Base-by-base conservation (phyloP, 768 basidiomycete species). In the Suillus tomentosus region DNA sequence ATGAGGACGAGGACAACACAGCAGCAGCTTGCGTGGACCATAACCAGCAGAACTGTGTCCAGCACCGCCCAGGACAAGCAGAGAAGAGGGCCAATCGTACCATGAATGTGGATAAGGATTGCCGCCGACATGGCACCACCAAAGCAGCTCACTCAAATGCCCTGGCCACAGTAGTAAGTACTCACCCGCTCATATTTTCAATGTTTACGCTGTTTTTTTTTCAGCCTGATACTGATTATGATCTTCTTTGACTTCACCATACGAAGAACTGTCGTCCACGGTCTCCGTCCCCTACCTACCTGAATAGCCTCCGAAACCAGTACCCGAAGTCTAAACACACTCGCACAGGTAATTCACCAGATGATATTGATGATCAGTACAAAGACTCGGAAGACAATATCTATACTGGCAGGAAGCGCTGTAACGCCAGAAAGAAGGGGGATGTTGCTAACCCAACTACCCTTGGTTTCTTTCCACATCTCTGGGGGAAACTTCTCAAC, bases 141-240 rank as follows among this genome's bases (percentile, higher is more conserved):
- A 31, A 31, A 31, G 3, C 31, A 31, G 31, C 31, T 31, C 5
- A 3, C 3, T 31, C 31, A 31, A 31, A 31, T 31, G 31, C 31
- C 3, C 31, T 6, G 5, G 3, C 31, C 31, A 31, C 4, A 31
- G 45, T 47, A 47, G 45, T 47, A 47, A 47, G n/a, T 47, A 47
- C 45, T 47, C 45, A 47, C 3, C 10, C 0, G 10, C 45, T 47
- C 10, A 11, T 47, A 22, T 47, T 47, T 47, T 13, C 1, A 5
- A 13, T 47, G 5, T 22, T 47, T 22, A 47, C 1, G n/a, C 11
- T 47, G 45, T 3, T 31, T 31, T 13, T 3, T 31, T 31, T 13
- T 47, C 45, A 47, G 45, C 45, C 45, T 47, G 45, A 47, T 47
- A 47, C 45, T 47, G 45, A 47, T 22, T 47, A 47, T 47, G 45